Evolutionary conservation across 2,329 filamentous ascomycete genomes (phyloP).

Genomic region (Cylindrodendrum hubeiense): DNA sequence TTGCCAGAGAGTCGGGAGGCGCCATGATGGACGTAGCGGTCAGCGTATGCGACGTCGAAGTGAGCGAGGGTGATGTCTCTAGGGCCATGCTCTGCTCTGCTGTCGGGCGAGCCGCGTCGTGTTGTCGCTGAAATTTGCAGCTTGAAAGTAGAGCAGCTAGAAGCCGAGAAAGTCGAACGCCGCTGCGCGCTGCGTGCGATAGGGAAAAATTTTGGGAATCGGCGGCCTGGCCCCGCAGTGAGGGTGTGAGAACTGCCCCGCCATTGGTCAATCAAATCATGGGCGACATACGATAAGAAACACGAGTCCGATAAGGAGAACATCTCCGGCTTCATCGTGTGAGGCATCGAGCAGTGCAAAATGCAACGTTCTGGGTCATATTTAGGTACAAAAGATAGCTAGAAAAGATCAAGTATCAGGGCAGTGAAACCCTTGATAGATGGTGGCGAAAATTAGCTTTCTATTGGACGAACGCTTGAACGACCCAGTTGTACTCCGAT

Average conservation of each 20-base stretch:
- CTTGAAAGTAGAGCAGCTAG: constrained; percentile 21
- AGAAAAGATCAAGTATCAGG: not conserved
- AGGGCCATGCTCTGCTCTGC: constrained; percentile 49
- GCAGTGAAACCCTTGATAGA: not conserved
- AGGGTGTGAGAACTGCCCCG: not conserved
- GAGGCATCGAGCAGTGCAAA: not conserved
- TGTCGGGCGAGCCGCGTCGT: constrained; percentile 5
- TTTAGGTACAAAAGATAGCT: not conserved
- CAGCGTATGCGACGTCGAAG: constrained; percentile 74
- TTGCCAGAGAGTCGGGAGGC: constrained; percentile 50
- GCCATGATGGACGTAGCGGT: constrained; percentile 62
- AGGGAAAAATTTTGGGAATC: constrained; percentile 44
- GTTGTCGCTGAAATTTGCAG: constrained; percentile 29
- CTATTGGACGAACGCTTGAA: constrained; percentile 3
- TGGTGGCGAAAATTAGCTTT: not conserved
- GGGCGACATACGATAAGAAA: constrained; percentile 22
- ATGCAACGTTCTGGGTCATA: too few species aligned
- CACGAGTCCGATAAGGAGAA: not conserved
- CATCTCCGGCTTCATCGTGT: not conserved
- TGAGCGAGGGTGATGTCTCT: constrained; percentile 69
- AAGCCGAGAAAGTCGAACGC: constrained; percentile 32
- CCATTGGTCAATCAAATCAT: constrained; percentile 39
- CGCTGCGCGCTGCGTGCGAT: constrained; percentile 21
- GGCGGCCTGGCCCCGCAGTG: constrained; percentile 37
- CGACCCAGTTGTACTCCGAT: not conserved